Base-by-base conservation (phyloP, 2,329 filamentous ascomycete genomes). In the Aquanectria penicillioides region DNA sequence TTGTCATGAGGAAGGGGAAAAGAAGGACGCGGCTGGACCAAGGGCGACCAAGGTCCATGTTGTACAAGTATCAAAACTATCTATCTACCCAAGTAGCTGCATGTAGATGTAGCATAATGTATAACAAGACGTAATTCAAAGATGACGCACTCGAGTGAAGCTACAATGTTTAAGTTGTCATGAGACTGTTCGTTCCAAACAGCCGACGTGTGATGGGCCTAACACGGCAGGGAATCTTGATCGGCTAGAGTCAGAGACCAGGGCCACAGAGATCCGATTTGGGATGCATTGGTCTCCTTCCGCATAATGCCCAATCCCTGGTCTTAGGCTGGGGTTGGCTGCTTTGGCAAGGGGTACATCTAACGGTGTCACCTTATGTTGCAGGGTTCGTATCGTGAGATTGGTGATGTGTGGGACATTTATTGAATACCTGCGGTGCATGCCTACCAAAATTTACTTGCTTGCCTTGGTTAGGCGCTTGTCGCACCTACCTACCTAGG, bases 51-150 rank as follows among this genome's bases (percentile, higher is more conserved):
- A 37, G n/a, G 22, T 25, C 22, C 22, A 36, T 5, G 12, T 12
- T 52, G 47, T 51, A 57, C 26, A 20, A 41, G 28, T 51, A 46
- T 40, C 41, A 11, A 8, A 22, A 20, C 13, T 41, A 25, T 41
- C 15, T 34, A 36, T 18, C 29, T 47, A 3, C 11, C 7, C 23
- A 36, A 18, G 29, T 28, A 31, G 4, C 18, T 15, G n/a, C 26
- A 23, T 34, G 22, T 34, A 4, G 28, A 20, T 13, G 29, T 31
- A 37, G n/a, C 5, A 17, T 49, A 43, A 56, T 37, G 22, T 55
- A 33, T 48, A 13, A 49, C 11, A 20, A 15, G 18, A 40, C 36
- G 22, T 5, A 31, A 33, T 28, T 25, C 10, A 18, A 29, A 3
- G 12, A 12, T n/a, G n/a, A n/a, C n/a, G n/a, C n/a, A n/a, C n/a